Base-by-base conservation (phyloP, 768 basidiomycete genomes). In the Boletus vinaceobasis region DNA sequence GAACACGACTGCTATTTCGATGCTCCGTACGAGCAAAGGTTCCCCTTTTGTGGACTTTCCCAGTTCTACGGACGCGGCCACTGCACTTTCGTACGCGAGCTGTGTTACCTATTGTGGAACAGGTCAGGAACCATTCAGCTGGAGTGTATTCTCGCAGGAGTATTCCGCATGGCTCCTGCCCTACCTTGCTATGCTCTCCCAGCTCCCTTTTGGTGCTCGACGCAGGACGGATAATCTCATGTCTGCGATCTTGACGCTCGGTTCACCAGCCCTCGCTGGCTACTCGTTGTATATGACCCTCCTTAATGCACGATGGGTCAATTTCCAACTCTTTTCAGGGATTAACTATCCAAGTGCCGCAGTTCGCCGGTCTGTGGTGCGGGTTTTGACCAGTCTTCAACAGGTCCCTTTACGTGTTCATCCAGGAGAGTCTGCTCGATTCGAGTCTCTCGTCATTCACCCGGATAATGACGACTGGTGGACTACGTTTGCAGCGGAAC, bases 161-260 rank as follows among this genome's bases (percentile, higher is more conserved):
- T 78, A 74, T 58, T 67, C 70, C 9, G 59, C 76, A 0, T 81
- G 79, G 79, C 65, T 81, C 2, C 52, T 81, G 7, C 79, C 79
- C 7, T 79, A 76, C 70, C 71, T 81, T 13, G 77, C 79, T 1
- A 56, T 81, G 8, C 64, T 80, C 19, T 77, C 78, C 0, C 78
- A 79, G 44, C 72, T 81, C n/a, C 80, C 79, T 0, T 81, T 78
- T 26, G 78, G 78, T 8, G 69, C 74, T 31, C 65, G 58, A 11
- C 71, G 71, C 48, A 72, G 62, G 27, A 57, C 69, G n/a, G 76
- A 77, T 19, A 77, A 79, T 48, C 61, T 79, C 37, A 66, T 72
- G 56, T 74, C 77, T 8, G 71, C 73, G 19, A 14, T 80, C 8
- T 65, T 80, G 35, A 73, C 76, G 1, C 60, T 80, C 26, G 79